A percentile compares a stretch with the other conserved stretches of the same genome.
These are phyloP conservation scores for Gossypium trilobum DNA, from an alignment of 441 rosid genomes.

Conservation along the genomic window DNA sequence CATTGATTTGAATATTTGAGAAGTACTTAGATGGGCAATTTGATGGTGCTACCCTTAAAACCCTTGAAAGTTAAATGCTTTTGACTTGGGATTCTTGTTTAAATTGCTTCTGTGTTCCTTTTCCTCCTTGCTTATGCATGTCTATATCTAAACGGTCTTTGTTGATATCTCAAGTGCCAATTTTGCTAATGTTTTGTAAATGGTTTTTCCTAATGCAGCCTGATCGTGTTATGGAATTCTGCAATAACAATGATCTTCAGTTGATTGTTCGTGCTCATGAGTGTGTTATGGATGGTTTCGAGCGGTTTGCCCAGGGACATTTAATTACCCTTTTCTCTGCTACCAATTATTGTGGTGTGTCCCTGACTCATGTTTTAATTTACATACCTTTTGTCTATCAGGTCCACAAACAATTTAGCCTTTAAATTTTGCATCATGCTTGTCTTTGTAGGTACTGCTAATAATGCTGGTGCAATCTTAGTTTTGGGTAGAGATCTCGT, in stretches of 20 bases:
- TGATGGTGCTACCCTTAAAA: neutral
- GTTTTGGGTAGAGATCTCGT: constrained; percentile 98
- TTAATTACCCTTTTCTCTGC: constrained; percentile 96
- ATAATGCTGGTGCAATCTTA: constrained; percentile 95
- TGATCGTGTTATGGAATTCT: constrained; percentile 97
- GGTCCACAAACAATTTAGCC: neutral
- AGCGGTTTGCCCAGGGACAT: constrained; percentile 97
- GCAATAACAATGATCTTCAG: constrained; percentile 95
- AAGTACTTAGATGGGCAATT: neutral
- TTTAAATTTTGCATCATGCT: constrained; percentile 5
- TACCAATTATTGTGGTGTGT: constrained; percentile 89
- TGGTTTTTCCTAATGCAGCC: constrained; percentile 49
- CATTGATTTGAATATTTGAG: neutral
- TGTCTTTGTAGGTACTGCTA: constrained; percentile 69
- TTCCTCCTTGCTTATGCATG: neutral
- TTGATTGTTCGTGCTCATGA: constrained; percentile 96
- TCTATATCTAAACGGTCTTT: neutral
- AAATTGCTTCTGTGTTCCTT: neutral
- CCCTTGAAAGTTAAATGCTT: neutral
- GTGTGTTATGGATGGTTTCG: constrained; percentile 99
- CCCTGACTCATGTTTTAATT: neutral
- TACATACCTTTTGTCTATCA: neutral
- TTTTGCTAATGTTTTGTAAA: constrained; percentile 17
- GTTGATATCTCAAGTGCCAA: neutral
- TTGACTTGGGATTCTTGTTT: neutral